Base-by-base conservation (phyloP, 2,329 filamentous ascomycete genomes). In the Penicillium sp. region DNA sequence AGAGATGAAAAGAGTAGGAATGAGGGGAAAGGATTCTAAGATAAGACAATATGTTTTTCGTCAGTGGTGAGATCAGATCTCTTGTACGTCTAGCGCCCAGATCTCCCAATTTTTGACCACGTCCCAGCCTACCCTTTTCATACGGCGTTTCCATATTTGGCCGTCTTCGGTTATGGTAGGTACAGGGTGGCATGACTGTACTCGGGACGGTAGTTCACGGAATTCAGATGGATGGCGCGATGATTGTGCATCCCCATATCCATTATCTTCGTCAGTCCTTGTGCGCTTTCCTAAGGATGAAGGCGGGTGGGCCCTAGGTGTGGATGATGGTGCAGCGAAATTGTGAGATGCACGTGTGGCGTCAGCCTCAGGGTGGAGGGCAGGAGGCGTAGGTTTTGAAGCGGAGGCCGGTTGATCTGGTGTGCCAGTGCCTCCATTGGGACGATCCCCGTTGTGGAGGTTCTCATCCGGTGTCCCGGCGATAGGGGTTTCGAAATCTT, bases 31-130 rank as follows among this genome's bases (percentile, higher is more conserved):
- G 19, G 4, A 23, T 13, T 13, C 9, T 7, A 21, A 39, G 35
- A 13, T 7, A 23, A 42, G 39, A 11, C 19, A 42, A 23, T 9
- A 5, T 13, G 19, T 9, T 39, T 23, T 42, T 14, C 1, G 23
- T 42, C 21, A 13, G 19, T 42, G 4, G n/a, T 14, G 39, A 23
- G 39, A 42, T 42, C 19, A 42, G 19, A 67, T 64, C 49, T 78
- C 76, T 63, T 75, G 71, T 7, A 71, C 64, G 62, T 79, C 77
- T 59, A 78, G 63, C 8, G 69, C 72, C 76, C 76, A 79, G 19
- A 79, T 75, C 55, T 78, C 77, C 71, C 76, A 78, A 43, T 76
- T 59, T 52, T 74, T 70, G 14, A 79, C 61, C 5, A 75, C 72
- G 5, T 78, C 74, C 73, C 75, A 77, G 6, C 69, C 69, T 8